Percentiles rank a stretch among this genome's conserved stretches.
These are phyloP conservation scores for Ganoderma resinaceum DNA, from an alignment of 1,284 basidiomycete species.

Conservation along the genomic window DNA sequence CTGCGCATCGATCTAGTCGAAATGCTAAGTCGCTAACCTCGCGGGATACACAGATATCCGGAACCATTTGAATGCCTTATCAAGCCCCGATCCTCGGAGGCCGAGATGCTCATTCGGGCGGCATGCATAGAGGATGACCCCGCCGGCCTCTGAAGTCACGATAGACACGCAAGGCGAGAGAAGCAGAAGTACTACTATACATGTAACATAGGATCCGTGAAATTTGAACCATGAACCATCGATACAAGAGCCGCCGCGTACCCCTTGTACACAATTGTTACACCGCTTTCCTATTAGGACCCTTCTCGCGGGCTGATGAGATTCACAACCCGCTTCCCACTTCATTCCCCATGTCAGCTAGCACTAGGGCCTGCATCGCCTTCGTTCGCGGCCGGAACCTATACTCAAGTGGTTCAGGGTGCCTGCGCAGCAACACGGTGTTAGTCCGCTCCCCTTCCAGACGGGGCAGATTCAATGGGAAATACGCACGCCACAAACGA, in stretches of 20 bases:
- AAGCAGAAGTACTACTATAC: slow-evolving; percentile 5
- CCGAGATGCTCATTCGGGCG: slow-evolving; percentile 52
- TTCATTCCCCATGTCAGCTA: not conserved
- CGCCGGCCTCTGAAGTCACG: not conserved
- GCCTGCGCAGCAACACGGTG: not conserved
- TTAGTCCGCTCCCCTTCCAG: not conserved
- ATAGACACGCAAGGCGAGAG: not conserved
- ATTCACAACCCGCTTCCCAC: not conserved
- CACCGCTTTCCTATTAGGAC: not conserved
- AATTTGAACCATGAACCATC: not conserved
- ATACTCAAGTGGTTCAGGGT: not conserved
- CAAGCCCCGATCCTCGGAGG: slow-evolving; percentile 62
- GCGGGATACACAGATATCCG: slow-evolving; percentile 64
- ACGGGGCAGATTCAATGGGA: not conserved
- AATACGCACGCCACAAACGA: slow-evolving; percentile 7
- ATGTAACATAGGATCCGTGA: not conserved
- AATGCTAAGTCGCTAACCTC: not conserved
- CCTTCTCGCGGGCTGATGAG: not conserved
- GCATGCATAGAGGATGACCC: not conserved
- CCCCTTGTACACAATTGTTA: not conserved
- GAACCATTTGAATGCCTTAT: slow-evolving; percentile 66
- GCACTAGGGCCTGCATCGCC: not conserved
- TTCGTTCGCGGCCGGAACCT: not conserved
- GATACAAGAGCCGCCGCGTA: not conserved
- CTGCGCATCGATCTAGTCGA: not conserved